phyloP scores from a whole-genome alignment of 306 rosid genomes.

The Amphicarpaea edgeworthii region DNA sequence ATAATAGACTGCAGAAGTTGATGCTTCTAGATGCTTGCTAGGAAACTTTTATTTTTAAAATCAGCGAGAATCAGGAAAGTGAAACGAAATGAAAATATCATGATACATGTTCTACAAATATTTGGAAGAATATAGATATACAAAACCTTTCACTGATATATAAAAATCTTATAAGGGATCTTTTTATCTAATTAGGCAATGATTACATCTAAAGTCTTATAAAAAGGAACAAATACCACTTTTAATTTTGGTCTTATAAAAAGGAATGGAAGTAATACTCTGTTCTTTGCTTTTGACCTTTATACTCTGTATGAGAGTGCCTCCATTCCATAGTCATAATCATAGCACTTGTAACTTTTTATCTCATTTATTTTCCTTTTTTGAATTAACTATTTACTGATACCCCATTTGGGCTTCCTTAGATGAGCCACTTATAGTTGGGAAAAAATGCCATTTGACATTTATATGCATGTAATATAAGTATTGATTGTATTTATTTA shows the following conservation, averaged over 20 bases:
- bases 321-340: conserved; percentile 16
- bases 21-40: conserved; percentile 27
- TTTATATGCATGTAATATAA: conserved; percentile 10
- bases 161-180: no score
- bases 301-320: not conserved
- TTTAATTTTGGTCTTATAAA: no score
- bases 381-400: not conserved
- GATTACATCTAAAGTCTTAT: no score
- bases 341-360: not conserved
- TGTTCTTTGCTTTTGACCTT: not conserved
- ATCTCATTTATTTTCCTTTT: not conserved
- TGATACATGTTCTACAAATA: conserved; percentile 8
- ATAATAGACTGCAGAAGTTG: conserved; percentile 19
- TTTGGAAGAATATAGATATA: conserved; percentile 13
- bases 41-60: not conserved
- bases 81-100: conserved; percentile 5
- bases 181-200: no score
- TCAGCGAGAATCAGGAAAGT: conserved; percentile 16
- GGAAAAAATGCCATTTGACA: not conserved
- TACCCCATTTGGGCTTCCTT: conserved; percentile 17
- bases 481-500: conserved; percentile 27
- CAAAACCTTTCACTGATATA: not conserved
- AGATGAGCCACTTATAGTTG: conserved; percentile 8
- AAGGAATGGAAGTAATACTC: no score
- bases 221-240: no score